Evolutionary conservation across 257 asterid genomes (phyloP), one percentile per base, ranked within the genome.

Genomic region (Ocimum tenuiflorum): DNA sequence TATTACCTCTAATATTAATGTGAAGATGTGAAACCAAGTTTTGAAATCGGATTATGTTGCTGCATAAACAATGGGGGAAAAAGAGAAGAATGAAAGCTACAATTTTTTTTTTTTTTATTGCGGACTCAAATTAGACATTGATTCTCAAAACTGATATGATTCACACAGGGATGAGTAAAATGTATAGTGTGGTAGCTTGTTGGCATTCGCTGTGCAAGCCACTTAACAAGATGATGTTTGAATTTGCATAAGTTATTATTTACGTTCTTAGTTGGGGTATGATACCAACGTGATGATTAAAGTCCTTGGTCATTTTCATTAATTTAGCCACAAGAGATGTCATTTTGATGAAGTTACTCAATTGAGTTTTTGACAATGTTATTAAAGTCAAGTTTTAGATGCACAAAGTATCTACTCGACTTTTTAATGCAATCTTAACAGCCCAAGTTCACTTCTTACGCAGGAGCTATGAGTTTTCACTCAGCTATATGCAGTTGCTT

Each of bases 401-500:
- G 74, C 67, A 51, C 14, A 41, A n/a, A 17, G 35, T 61, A 23
- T 41, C 48, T 3, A 12, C 11, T 8, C 29, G 15, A 49, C 58
- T 60, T 73, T 46, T 35, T 31, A 52, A 61, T 27, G 27, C 61
- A n/a, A 62, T 54, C 42, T 67, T 38, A 33, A 45, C 20, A 53
- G 17, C 31, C 53, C n/a, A n/a, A n/a, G n/a, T n/a, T n/a, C 59
- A n/a, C 23, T 29, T 66, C 3, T 35, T 50, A 24, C 42, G 2
- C 61, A 0, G 57, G 62, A 55, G 29, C 43, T 47, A 43, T 41
- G 65, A 38, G 39, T 52, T 53, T 13, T 18, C 47, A 11, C 46
- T 43, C 2, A 38, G 53, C 68, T 54, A 23, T 19, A 1, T 27
- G 4, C 4, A 71, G 10, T 62, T 55, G 43, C 39, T 58, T 20